Evolutionary conservation across 2,329 filamentous ascomycete genomes (phyloP).

Genomic region (Lecanicillium sp.): DNA sequence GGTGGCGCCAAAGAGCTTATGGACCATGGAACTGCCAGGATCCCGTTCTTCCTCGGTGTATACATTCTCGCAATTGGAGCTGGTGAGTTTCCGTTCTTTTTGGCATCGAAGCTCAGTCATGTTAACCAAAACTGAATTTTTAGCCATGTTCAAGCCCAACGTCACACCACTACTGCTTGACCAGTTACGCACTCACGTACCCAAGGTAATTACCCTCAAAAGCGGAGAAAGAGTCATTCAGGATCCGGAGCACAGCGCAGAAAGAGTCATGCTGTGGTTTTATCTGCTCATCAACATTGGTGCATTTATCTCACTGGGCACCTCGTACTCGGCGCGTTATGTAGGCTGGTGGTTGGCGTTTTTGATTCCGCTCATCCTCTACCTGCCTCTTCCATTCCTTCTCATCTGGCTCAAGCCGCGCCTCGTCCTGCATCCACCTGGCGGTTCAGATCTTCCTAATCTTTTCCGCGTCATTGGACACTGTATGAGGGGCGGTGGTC

Average conservation of each 20-base stretch:
- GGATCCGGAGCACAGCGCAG: conserved; percentile 57
- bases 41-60: conserved; percentile 53
- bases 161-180: conserved; percentile 61
- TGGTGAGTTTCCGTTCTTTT: too few species aligned
- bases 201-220: conserved; percentile 22
- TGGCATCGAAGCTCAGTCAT: too few species aligned
- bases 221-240: conserved; percentile 58
- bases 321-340: conserved; percentile 43
- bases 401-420: conserved; percentile 47
- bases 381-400: conserved; percentile 49
- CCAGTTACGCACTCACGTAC: conserved; percentile 49
- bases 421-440: conserved; percentile 49
- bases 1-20: conserved; percentile 42
- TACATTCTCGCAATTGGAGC: conserved; percentile 51
- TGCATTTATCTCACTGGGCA: conserved; percentile 42
- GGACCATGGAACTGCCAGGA: conserved; percentile 35
- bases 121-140: neutral
- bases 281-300: conserved; percentile 48
- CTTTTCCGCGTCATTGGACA: conserved; percentile 46
- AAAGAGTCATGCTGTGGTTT: conserved; percentile 60
- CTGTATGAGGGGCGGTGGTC: conserved; percentile 41
- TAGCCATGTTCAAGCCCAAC: conserved; percentile 62
- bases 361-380: conserved; percentile 40
- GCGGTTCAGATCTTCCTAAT: conserved; percentile 56
- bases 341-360: conserved; percentile 41